These are phyloP conservation scores for Naganishia vaughanmartiniae DNA, from an alignment of 768 basidiomycete species.

Conservation along the genomic window DNA sequence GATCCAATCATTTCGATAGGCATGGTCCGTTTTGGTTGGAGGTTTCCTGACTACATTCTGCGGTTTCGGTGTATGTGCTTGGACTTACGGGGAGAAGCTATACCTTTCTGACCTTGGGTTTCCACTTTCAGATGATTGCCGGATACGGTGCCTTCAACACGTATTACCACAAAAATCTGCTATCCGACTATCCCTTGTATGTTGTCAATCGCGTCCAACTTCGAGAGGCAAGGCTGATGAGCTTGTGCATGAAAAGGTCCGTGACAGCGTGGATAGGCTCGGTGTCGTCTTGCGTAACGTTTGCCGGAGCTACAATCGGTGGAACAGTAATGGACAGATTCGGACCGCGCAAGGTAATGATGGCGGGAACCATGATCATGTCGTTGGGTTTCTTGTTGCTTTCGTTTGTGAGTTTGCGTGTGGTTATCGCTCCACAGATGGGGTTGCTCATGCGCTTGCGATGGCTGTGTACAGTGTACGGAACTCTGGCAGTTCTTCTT, in stretches of 20 bases:
- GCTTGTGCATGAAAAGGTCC: not conserved
- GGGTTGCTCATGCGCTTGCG: not conserved
- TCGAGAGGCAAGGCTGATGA: not conserved
- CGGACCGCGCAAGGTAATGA: conserved; percentile 28
- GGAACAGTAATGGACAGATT: conserved; percentile 26
- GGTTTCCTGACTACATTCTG: conserved; percentile 30
- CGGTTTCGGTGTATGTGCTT: conserved; percentile 27
- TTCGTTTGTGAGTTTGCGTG: conserved; percentile 19
- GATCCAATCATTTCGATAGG: not conserved
- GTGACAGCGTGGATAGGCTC: conserved; percentile 32
- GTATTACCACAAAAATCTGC: conserved; percentile 29
- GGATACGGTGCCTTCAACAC: conserved; percentile 32
- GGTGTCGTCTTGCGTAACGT: conserved; percentile 14
- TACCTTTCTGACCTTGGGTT: not conserved
- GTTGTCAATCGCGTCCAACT: not conserved
- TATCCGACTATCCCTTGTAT: conserved; percentile 25
- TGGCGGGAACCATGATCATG: conserved; percentile 18
- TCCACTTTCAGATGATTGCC: conserved; percentile 22
- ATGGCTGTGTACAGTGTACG: conserved; percentile 19
- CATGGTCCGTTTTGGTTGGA: conserved; percentile 27
- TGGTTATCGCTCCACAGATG: not conserved
- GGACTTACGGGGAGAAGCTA: not conserved
- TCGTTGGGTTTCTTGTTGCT: conserved; percentile 23
- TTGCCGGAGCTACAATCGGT: conserved; percentile 26
- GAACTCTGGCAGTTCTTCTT: conserved; percentile 31